These are phyloP conservation scores for Lepidium africanum DNA, from an alignment of 345 rosid genomes.

Conservation along the genomic window DNA sequence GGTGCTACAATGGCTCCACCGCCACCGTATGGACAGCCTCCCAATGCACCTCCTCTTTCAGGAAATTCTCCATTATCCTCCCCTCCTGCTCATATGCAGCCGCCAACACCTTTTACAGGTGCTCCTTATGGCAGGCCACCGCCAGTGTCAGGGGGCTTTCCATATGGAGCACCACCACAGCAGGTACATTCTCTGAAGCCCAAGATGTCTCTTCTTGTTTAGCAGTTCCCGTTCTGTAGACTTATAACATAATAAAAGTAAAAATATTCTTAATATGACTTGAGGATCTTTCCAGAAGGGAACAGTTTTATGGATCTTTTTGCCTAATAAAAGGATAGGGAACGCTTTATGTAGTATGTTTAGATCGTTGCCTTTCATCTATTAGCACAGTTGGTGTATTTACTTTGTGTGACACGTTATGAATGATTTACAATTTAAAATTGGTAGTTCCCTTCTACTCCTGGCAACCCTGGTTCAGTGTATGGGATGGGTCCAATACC, in stretches of 20 bases:
- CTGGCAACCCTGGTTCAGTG: conserved; percentile 21
- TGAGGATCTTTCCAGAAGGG: background rate
- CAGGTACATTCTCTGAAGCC: conserved; percentile 15
- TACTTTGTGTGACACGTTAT: background rate
- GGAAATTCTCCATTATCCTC: conserved; percentile 19
- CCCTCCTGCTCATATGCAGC: conserved; percentile 22
- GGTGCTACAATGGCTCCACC: conserved; percentile 27
- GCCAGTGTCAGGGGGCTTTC: conserved; percentile 9
- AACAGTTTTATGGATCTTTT: background rate
- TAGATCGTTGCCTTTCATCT: background rate
- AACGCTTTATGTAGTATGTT: background rate
- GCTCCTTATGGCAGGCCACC: conserved; percentile 24
- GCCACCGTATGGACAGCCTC: conserved; percentile 18
- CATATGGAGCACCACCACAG: conserved; percentile 24
- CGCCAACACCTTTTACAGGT: conserved; percentile 17
- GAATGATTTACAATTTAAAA: conserved; percentile 7
- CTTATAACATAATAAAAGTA: background rate
- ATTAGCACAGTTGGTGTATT: background rate
- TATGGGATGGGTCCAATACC: conserved; percentile 23
- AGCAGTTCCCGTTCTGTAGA: background rate
- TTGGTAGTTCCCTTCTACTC: conserved; percentile 21
- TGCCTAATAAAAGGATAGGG: background rate
- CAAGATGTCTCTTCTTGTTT: background rate
- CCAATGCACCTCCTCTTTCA: conserved; percentile 11
- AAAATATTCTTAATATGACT: background rate